Evolutionary conservation across 1,284 basidiomycete genomes (phyloP).

Genomic region (Pascua sp.): DNA sequence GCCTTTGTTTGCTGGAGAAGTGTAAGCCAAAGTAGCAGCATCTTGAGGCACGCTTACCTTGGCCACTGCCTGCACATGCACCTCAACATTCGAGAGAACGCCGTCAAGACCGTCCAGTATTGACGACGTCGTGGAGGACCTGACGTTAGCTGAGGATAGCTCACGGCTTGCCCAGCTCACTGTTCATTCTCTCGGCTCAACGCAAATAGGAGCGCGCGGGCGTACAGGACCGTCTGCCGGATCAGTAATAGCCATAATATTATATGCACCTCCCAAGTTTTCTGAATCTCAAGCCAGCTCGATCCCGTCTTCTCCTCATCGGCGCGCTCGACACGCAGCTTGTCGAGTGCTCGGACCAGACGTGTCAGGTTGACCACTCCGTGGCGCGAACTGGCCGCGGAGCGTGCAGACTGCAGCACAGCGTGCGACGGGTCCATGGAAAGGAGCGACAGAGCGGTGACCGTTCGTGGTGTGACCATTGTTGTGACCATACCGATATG

Average conservation of each 20-base stretch:
- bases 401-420: slow-evolving; percentile 25
- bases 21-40: neutral
- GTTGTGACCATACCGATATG: neutral
- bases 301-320: slow-evolving; percentile 7
- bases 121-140: slow-evolving; percentile 22
- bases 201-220: slow-evolving; percentile 31
- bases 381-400: slow-evolving; percentile 34
- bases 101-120: slow-evolving; percentile 20
- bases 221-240: slow-evolving; percentile 37
- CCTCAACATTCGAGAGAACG: slow-evolving; percentile 20
- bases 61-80: slow-evolving; percentile 10
- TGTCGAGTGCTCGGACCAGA: slow-evolving; percentile 37
- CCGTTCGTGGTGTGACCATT: slow-evolving; percentile 2
- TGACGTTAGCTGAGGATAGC: slow-evolving; percentile 8
- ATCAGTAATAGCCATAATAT: neutral
- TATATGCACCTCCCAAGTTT: slow-evolving; percentile 42
- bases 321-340: slow-evolving; percentile 5
- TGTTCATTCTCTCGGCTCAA: slow-evolving; percentile 36
- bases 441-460: slow-evolving; percentile 15
- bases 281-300: slow-evolving; percentile 35
- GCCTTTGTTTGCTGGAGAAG: slow-evolving; percentile 5
- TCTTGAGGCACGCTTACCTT: slow-evolving; percentile 1
- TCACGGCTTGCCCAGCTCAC: slow-evolving; percentile 19
- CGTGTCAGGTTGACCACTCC: slow-evolving; percentile 44
- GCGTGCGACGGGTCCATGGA: slow-evolving; percentile 29